Base-by-base conservation (phyloP, 768 basidiomycete genomes). In the Lentinus tigrinus region DNA sequence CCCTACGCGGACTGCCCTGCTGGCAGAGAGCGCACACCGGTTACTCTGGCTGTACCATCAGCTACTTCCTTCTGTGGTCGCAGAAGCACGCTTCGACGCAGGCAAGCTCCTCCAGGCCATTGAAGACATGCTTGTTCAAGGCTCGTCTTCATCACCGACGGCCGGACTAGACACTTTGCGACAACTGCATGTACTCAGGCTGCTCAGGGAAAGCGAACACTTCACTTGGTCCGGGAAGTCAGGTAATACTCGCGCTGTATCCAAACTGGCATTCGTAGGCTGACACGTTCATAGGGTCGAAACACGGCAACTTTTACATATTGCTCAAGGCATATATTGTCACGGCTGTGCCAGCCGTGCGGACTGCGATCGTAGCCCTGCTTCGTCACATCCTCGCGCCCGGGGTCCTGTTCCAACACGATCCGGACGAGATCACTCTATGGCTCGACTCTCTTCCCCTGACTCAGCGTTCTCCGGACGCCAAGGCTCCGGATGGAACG, bases 1-100 rank as follows among this genome's bases (percentile, higher is more conserved):
- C 39, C 62, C 70, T n/a, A 77, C 74, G 54, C 83, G 76, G 69
- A 73, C 71, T 0, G 84, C 85, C 0, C 70, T 98, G 60, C 73
- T 97, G 27, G 81, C 87, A 0, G 95, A 98, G 73, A 81, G 83
- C 49, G 85, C 94, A 1, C 85, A 94, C 63, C 73, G 94, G 26
- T 71, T 98, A 40, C 74, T 97, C 58, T 90, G 88, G 82, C 77
- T 95, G 49, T 98, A 97, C 69, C 91, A 96, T 64, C 78, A 78
- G 23, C 86, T 84, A 58, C 71, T 95, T 27, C 91, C 93, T 0
- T 75, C 80, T 1, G 73, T 93, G 1, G 87, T 91, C 3, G 83
- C 85, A 0, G 93, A 95, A 69, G 85, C 85, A 26, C 78, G 86
- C 49, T 98, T 95, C 64, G 95, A 98, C 70, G 84, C 89, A 37